Evolutionary conservation across 306 rosid species (phyloP).

Genomic region (Myrica gale): DNA sequence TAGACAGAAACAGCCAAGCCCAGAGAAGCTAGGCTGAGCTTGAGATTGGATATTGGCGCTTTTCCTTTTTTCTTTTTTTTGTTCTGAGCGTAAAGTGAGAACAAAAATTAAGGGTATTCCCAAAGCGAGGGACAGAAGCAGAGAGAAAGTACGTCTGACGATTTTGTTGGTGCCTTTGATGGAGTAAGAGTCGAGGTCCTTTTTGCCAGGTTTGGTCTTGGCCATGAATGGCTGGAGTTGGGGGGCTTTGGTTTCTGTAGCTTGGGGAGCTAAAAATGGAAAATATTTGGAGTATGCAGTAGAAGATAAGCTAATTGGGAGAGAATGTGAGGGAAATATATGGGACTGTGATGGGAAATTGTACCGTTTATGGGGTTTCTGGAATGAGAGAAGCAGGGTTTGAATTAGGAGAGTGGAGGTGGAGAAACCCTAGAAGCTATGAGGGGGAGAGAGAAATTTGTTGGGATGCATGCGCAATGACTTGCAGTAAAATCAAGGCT

Average conservation of each 20-base stretch:
- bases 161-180: constrained; percentile 65
- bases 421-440: constrained; percentile 41
- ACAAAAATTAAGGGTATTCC: constrained; percentile 22
- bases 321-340: constrained; percentile 13
- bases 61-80: too few species aligned
- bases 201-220: constrained; percentile 60
- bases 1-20: constrained; percentile 2
- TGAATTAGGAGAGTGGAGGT: constrained; percentile 1
- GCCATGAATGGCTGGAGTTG: constrained; percentile 40
- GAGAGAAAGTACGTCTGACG: constrained; percentile 44
- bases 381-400: constrained; percentile 2
- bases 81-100: constrained; percentile 5
- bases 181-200: constrained; percentile 64
- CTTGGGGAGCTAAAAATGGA: constrained; percentile 4
- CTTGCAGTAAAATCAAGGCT: too few species aligned
- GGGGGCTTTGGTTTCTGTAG: not conserved
- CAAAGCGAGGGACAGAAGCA: constrained; percentile 5
- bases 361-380: constrained; percentile 11
- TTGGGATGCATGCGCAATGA: constrained; percentile 15
- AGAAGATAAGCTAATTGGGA: constrained; percentile 1
- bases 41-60: constrained; percentile 1
- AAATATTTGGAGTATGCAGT: not conserved
- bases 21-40: not conserved
- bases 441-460: constrained; percentile 21
- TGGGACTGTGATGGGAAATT: not conserved